Conservation (phyloP, 2,329 filamentous ascomycete genomes). For the Fusarium sp. region DNA sequence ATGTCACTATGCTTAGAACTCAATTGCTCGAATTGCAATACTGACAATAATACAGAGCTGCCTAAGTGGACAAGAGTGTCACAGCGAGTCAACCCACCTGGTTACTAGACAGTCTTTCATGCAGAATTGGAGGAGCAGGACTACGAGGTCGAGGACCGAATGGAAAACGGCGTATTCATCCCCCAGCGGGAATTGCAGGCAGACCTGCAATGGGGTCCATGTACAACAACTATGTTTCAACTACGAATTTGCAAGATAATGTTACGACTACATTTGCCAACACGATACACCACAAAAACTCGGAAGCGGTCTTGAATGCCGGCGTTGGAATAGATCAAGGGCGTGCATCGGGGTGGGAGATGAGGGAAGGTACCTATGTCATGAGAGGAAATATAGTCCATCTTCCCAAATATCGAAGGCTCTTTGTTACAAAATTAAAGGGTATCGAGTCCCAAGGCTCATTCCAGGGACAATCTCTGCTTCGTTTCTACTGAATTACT, state of each 20-base stretch:
- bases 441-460: conserved; percentile 46
- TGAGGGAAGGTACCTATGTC: conserved; percentile 4
- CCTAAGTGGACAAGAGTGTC: conserved; percentile 97
- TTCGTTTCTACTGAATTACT: conserved; percentile 32
- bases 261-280: conserved; percentile 35
- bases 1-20: conserved; percentile 57
- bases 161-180: conserved; percentile 44
- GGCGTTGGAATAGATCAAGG: conserved; percentile 45
- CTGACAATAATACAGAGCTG: conserved; percentile 68
- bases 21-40: conserved; percentile 1
- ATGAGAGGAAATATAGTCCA: conserved; percentile 17
- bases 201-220: conserved; percentile 39
- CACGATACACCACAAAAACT: conserved; percentile 17
- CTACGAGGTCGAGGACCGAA: conserved; percentile 26
- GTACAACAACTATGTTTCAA: conserved; percentile 51
- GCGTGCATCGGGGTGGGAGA: conserved; percentile 5
- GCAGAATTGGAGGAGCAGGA: conserved; percentile 17
- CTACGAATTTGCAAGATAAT: conserved; percentile 44
- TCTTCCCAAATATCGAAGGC: conserved; percentile 14
- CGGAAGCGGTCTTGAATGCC: conserved; percentile 11
- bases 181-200: conserved; percentile 37
- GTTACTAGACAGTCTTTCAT: conserved; percentile 75
- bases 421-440: conserved; percentile 34
- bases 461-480: conserved; percentile 2
- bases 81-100: conserved; percentile 92